Base-by-base conservation (phyloP, 192 early-diverging fungal genomes). In the Umbelopsis isabellina region DNA sequence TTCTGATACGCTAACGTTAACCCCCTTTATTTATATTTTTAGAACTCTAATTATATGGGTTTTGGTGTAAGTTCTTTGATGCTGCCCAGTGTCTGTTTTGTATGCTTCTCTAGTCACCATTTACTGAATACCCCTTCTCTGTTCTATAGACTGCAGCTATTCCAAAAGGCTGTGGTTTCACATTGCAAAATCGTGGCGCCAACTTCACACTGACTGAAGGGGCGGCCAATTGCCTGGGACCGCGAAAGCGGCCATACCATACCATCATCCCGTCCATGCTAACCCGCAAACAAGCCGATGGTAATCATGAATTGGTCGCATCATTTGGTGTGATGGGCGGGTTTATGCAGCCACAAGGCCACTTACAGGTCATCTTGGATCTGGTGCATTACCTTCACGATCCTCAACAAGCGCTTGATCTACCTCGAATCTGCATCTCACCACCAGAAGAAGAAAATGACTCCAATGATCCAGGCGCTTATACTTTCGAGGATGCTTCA, bases 281-380 rank as follows among this genome's bases (percentile, higher is more conserved):
- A 21, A 91, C 88, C 2, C 58, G 65, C 4, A 69, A 78, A 30
- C 48, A 37, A 41, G 68, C 35, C 23, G 71, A 76, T 49, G 66
- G 66, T 20, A 16, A 15, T 18, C 75, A 76, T 49, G 72, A 81
- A 30, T 72, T 87, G 16, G 68, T 71, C 61, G 52, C 80, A 45
- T 81, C 70, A 44, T 87, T 82, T 68, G 89, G 89, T 23, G 80
- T 82, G 30, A 79, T 94, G 91, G 92, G 92, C 48, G 90, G 84
- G 5, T 91, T 85, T 74, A 90, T 90, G 84, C 92, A 94, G 76
- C 93, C 93, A 20, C 93, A 94, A 77, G 92, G 91, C n/a, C 91
- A 94, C 49, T 72, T 92, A 3, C 93, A 94, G 80, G 88, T 92
- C 9, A 76, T 94, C 65, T 61, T 93, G 35, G 91, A 92, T 66